Conservation (phyloP, 2,329 filamentous ascomycete species). For the Aspergillus fumigatus region DNA sequence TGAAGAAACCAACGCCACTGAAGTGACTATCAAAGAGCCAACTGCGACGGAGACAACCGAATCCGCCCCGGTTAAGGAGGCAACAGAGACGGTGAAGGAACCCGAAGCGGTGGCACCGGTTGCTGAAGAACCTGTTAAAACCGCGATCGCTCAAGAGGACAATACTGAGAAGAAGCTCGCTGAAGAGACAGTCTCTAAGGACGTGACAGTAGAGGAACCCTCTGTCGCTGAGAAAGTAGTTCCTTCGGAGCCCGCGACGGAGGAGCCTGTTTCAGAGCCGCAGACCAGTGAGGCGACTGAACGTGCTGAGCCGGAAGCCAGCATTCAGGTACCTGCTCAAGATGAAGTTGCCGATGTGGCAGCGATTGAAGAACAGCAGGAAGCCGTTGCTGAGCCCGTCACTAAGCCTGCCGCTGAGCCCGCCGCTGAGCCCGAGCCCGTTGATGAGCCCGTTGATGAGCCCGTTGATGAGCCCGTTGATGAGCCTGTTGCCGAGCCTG, state of each 20-base stretch:
- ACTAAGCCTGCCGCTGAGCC: too few relatives aligned
- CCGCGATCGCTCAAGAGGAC: background rate
- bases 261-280: background rate
- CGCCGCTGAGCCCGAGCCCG: too few relatives aligned
- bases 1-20: background rate
- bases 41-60: constrained; percentile 1
- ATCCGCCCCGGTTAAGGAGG: background rate
- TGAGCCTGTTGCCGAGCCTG: too few relatives aligned
- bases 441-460: too few relatives aligned
- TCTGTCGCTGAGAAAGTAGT: background rate
- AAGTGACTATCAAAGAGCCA: constrained; percentile 10
- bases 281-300: background rate
- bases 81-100: constrained; percentile 1
- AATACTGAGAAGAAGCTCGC: background rate
- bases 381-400: background rate
- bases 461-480: too few relatives aligned
- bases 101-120: constrained; percentile 2
- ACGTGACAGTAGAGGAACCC: constrained; percentile 1
- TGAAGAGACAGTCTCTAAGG: constrained; percentile 1
- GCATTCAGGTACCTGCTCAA: background rate
- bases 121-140: constrained; percentile 5
- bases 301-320: background rate
- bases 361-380: background rate
- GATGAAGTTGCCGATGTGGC: background rate
- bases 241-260: background rate